Conservation (phyloP, 2,329 filamentous ascomycete genomes). For the Shiraia bambusicola region DNA sequence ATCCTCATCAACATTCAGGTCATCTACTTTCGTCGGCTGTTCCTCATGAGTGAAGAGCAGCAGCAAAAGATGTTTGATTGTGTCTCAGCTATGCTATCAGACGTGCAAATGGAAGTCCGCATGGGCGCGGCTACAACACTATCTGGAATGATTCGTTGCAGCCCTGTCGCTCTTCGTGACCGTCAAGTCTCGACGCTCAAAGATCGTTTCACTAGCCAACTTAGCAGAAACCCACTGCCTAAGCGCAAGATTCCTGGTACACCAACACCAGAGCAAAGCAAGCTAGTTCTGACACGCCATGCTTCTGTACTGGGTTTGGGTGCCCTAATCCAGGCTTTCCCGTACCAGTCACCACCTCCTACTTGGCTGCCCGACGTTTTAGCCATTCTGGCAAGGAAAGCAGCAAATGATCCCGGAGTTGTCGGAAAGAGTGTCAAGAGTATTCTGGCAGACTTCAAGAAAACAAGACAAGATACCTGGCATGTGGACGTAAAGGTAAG, state of each 20-base stretch:
- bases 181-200: constrained; percentile 76
- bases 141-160: constrained; percentile 97
- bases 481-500: constrained; percentile 94
- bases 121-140: constrained; percentile 89
- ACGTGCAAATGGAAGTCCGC: constrained; percentile 89
- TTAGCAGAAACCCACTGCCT: constrained; percentile 84
- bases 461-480: constrained; percentile 99
- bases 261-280: constrained; percentile 70
- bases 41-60: constrained; percentile 74
- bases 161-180: constrained; percentile 75
- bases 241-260: constrained; percentile 64
- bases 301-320: constrained; percentile 90
- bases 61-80: constrained; percentile 83
- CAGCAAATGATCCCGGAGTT: constrained; percentile 84
- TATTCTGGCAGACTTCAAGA: constrained; percentile 96
- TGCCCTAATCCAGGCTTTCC: constrained; percentile 90
- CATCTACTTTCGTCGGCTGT: constrained; percentile 94
- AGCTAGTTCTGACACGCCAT: constrained; percentile 78
- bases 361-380: constrained; percentile 92
- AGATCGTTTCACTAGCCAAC: constrained; percentile 72
- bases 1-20: constrained; percentile 98
- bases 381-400: constrained; percentile 78
- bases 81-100: constrained; percentile 92
- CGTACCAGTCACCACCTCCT: constrained; percentile 90
- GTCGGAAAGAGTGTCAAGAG: constrained; percentile 95